Evolutionary conservation across 805 yeast genomes (phyloP), one percentile per base, ranked within the genome.

Genomic region (Tetrapisispora fleetii): DNA sequence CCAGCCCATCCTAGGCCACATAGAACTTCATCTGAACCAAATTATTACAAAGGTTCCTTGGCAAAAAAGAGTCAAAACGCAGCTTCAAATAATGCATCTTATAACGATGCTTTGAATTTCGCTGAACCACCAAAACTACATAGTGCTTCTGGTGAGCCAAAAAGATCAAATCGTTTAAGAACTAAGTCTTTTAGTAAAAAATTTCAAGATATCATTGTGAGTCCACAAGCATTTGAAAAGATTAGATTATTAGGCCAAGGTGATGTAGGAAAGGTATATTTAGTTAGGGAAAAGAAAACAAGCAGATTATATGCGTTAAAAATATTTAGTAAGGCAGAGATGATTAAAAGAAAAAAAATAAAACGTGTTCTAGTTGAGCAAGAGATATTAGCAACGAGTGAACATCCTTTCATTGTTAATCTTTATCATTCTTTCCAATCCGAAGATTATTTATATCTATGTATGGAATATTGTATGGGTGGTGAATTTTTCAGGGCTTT

Each of bases 381-480:
- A 64, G 98, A 91, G 65, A 95, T 93, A 54, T 73, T 93, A 50
- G 95, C 97, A 3, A 86, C 97, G 2, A 83, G 91, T 35, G 89
- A 90, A 63, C 98, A 95, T 66, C 99, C 99, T 0, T 93, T 95
- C 61, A 95, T 93, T 56, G 98, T 93, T 30, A 88, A 99, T 0
- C 72, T 93, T 24, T 91, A 93, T 61, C 99, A 93, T 66, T 89
- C 96, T 0, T 93, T 93, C 70, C 99, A 93, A 68, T 84, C 95
- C 4, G 93, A 87, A 51, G 97, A 90, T 58, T 81, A 85, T 60
- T 68, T 93, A 11, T 93, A 89, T 58, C 76, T 93, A 38, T 93
- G 99, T 67, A 91, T 95, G 96, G 99, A 93, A 64, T 93, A 91
- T 60, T 93, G 99, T 62, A 88, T 93, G 89, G 99, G 99, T 30